Evolutionary conservation across 352 stramenopile genomes (phyloP).

Genomic region (Phytopythium sindhum): DNA sequence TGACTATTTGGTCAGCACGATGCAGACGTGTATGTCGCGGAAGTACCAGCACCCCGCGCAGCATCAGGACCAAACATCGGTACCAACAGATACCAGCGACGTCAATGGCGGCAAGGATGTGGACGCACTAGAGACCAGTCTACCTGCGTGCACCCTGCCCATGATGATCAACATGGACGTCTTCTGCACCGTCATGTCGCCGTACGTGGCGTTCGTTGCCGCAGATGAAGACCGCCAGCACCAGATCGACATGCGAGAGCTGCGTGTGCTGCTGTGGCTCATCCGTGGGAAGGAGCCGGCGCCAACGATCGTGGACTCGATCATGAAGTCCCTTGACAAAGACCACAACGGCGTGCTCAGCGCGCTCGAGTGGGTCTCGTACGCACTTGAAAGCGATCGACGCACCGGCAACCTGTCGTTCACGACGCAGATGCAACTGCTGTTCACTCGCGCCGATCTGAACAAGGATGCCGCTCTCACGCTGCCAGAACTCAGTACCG

Average conservation of each 20-base stretch:
- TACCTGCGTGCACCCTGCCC: not conserved
- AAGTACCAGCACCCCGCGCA: conserved; percentile 8
- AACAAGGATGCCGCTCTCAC: conserved; percentile 60
- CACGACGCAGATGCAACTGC: conserved; percentile 45
- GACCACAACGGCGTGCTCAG: conserved; percentile 51
- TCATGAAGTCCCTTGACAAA: conserved; percentile 60
- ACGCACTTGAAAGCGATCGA: conserved; percentile 48
- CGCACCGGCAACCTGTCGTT: conserved; percentile 38
- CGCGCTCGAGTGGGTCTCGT: conserved; percentile 66
- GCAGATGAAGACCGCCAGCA: conserved; percentile 62
- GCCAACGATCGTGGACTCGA: conserved; percentile 26
- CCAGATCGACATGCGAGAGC: conserved; percentile 46
- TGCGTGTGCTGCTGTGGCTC: conserved; percentile 65
- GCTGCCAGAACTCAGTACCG: conserved; percentile 43
- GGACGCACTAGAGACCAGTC: not conserved
- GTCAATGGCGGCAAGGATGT: not conserved
- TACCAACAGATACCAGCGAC: not conserved
- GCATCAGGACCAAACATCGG: not conserved
- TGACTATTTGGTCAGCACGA: conserved; percentile 40
- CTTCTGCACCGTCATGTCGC: conserved; percentile 58
- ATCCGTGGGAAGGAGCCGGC: conserved; percentile 62
- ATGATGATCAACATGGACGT: conserved; percentile 44
- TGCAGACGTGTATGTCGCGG: conserved; percentile 30
- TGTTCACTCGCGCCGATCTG: conserved; percentile 48
- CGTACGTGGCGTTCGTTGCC: conserved; percentile 60